Conservation (phyloP, 129 eudicot genomes). For the Pulicaria dysenterica region DNA sequence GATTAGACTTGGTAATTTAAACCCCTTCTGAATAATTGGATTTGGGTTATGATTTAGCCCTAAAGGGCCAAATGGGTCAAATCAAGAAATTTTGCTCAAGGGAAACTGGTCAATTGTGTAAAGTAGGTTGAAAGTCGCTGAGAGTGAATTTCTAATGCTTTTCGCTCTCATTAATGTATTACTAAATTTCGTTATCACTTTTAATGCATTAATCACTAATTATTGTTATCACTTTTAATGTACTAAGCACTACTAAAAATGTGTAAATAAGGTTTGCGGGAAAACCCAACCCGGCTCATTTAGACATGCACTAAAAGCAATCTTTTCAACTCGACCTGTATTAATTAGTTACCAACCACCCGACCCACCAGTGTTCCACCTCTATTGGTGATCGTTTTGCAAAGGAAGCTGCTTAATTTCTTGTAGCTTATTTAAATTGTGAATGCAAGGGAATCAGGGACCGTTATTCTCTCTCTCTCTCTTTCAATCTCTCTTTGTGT, state of each 20-base stretch:
- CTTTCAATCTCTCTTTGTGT: neutral
- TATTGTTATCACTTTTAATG: neutral
- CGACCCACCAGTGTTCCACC: neutral
- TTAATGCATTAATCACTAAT: neutral
- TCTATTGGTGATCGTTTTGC: slow-evolving; percentile 5
- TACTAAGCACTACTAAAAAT: neutral
- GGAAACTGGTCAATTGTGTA: neutral
- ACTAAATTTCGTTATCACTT: neutral
- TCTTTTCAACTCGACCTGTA: neutral
- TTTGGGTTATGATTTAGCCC: slow-evolving; percentile 6
- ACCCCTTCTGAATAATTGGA: neutral
- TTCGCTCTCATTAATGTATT: neutral
- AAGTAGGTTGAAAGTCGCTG: neutral
- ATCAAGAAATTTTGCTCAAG: neutral
- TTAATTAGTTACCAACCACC: neutral
- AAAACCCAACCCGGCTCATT: neutral
- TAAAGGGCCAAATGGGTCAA: neutral
- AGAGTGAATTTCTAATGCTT: slow-evolving; percentile 12
- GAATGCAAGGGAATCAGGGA: slow-evolving; percentile 17
- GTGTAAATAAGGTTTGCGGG: neutral
- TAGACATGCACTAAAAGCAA: neutral
- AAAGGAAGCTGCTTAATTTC: neutral
- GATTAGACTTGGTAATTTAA: slow-evolving; percentile 3
- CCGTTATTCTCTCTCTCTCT: neutral
- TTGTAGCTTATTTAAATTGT: slow-evolving; percentile 8